Percentiles rank a stretch among this genome's conserved stretches.
Conservation (phyloP, 345 rosid genomes). For the Corymbia maculata region DNA sequence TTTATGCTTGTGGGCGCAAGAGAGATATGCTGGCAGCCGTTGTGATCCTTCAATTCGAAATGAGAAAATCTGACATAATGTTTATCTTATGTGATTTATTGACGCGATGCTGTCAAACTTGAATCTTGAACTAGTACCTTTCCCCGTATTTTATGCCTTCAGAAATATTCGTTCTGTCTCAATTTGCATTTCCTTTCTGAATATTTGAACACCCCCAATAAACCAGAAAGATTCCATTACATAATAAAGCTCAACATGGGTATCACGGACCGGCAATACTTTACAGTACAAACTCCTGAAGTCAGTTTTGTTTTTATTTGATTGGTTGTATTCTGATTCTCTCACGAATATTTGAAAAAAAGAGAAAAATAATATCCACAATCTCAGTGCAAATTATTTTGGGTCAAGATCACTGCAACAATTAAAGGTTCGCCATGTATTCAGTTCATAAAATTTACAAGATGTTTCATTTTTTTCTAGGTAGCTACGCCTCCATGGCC, state of each 20-base stretch:
- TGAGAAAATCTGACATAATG: neutral
- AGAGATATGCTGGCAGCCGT: neutral
- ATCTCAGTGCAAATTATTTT: neutral
- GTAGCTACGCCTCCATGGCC: neutral
- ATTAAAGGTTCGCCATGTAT: neutral
- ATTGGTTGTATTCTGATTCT: neutral
- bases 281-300: neutral
- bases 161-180: neutral
- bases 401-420: neutral
- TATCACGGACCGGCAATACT: neutral
- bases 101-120: neutral
- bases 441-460: neutral
- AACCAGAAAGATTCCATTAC: neutral
- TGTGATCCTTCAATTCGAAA: neutral
- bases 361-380: neutral
- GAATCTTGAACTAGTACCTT: neutral
- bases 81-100: neutral
- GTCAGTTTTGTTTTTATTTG: neutral
- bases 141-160: neutral
- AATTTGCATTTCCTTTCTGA: neutral
- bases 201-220: neutral
- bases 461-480: neutral
- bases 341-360: neutral
- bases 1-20: neutral
- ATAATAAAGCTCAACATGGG: neutral